These are phyloP conservation scores for Colletotrichum navitas DNA, from an alignment of 2,329 filamentous ascomycete species.

Conservation along the genomic window DNA sequence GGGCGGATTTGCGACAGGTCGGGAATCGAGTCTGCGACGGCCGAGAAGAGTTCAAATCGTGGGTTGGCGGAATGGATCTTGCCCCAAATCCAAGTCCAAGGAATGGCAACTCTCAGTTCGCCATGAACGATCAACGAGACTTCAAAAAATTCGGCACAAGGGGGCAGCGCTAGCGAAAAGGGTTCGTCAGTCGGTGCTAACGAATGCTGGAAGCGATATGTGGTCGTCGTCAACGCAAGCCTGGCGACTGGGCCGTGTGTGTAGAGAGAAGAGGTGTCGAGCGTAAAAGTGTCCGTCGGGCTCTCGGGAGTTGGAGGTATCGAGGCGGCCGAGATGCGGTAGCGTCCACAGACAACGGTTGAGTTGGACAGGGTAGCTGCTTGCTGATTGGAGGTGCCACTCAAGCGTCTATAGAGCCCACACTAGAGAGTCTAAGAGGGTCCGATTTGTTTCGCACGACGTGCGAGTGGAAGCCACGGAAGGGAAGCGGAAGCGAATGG, in stretches of 20 bases:
- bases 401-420: neutral
- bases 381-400: slow-evolving; percentile 37
- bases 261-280: slow-evolving; percentile 10
- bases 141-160: slow-evolving; percentile 21
- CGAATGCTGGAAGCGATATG: slow-evolving; percentile 33
- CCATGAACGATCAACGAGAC: slow-evolving; percentile 25
- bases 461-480: slow-evolving; percentile 30
- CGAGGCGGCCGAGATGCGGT: slow-evolving; percentile 28
- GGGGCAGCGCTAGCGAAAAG: slow-evolving; percentile 37
- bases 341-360: slow-evolving; percentile 24
- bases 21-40: slow-evolving; percentile 12
- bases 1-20: slow-evolving; percentile 6
- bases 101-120: slow-evolving; percentile 34
- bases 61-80: slow-evolving; percentile 25
- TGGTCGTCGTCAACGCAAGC: slow-evolving; percentile 39
- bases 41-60: slow-evolving; percentile 7
- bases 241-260: slow-evolving; percentile 23
- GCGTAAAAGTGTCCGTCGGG: slow-evolving; percentile 25
- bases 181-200: slow-evolving; percentile 36
- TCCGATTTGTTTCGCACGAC: slow-evolving; percentile 23
- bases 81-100: slow-evolving; percentile 36
- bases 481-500: slow-evolving; percentile 12
- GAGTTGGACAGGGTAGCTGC: slow-evolving; percentile 34
- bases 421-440: neutral
- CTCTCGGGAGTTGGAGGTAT: slow-evolving; percentile 34